Conservation (phyloP, 371 early-diverging fungal species). For the Parasitella parasitica region DNA sequence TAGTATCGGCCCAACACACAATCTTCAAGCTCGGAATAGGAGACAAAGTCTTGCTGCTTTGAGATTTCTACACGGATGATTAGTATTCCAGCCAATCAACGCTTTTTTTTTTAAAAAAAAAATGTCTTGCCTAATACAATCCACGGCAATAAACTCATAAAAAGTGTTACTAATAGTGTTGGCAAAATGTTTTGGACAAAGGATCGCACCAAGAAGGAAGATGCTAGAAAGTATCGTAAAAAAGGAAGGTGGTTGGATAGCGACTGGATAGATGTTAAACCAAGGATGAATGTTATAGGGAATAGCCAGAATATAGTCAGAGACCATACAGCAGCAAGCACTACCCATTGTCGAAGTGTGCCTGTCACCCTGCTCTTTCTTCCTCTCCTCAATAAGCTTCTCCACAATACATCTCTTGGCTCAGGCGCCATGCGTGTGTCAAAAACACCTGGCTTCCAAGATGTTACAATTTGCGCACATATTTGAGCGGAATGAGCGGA, state of each 20-base stretch:
- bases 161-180: constrained; percentile 59
- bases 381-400: constrained; percentile 66
- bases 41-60: constrained; percentile 56
- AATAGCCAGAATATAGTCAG: constrained; percentile 71
- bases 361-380: constrained; percentile 40
- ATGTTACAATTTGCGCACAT: constrained; percentile 61
- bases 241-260: constrained; percentile 62
- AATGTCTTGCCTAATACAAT: constrained; percentile 48
- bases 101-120: too few relatives aligned
- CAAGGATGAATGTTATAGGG: constrained; percentile 69
- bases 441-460: constrained; percentile 67
- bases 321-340: constrained; percentile 62
- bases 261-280: constrained; percentile 69
- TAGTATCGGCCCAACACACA: constrained; percentile 77
- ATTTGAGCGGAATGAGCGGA: constrained; percentile 55
- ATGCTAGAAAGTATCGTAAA: constrained; percentile 51
- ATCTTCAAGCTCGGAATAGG: constrained; percentile 64
- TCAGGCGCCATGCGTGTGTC: constrained; percentile 82
- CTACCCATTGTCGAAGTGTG: constrained; percentile 45
- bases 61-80: constrained; percentile 55
- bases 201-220: constrained; percentile 46
- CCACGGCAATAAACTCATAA: constrained; percentile 67
- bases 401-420: constrained; percentile 91
- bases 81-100: too few relatives aligned
- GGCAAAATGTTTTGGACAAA: constrained; percentile 69